Evolutionary conservation across 2,329 filamentous ascomycete species (phyloP), one percentile per base, ranked within the genome.

Genomic region (Phoma herbarum): DNA sequence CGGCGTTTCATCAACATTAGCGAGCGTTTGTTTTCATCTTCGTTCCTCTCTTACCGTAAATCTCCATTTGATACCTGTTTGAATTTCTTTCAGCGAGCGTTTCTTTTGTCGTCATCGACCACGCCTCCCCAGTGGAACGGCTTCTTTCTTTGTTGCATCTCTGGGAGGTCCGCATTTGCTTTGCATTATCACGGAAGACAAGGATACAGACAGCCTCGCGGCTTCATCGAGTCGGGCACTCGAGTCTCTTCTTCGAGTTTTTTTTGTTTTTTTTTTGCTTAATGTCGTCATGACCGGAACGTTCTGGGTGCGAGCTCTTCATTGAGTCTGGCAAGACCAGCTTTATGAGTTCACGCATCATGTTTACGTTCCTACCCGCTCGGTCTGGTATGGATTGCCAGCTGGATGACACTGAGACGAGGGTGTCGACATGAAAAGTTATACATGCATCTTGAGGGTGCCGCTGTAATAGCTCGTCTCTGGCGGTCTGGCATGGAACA

Each of bases 1-100:
- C 80, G 83, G 83, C 82, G 83, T 85, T 79, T 51, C 73, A 78
- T 78, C 76, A 76, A 78, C 76, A 80, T 75, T 78, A 77, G 74
- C 75, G 73, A 76, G 65, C 70, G 65, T 60, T 72, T 71, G 66
- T 61, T 61, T 67, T 66, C 67, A 65, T 51, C 71, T 71, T 29
- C 71, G 76, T 33, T 51, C 50, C 33, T 46, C 50, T 59, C 50
- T 59, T 54, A 3, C 46, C 56, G 56, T 37, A 59, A 50, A 59
- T 41, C 31, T 72, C 65, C 75, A 35, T 16, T 75, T 68, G 76
- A 79, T 78, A 78, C 77, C 77, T 78, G 74, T 75, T 75, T 77
- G 75, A 72, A 12, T 45, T 43, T 79, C 76, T 78, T 78, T 80
- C 37, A 77, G 75, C 75, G 74, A 79, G 76, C 76, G 76, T 74